A percentile compares a stretch with the other conserved stretches of the same genome.
phyloP scores from a whole-genome alignment of 805 yeast species.

The Wickerhamiella nectarea region DNA sequence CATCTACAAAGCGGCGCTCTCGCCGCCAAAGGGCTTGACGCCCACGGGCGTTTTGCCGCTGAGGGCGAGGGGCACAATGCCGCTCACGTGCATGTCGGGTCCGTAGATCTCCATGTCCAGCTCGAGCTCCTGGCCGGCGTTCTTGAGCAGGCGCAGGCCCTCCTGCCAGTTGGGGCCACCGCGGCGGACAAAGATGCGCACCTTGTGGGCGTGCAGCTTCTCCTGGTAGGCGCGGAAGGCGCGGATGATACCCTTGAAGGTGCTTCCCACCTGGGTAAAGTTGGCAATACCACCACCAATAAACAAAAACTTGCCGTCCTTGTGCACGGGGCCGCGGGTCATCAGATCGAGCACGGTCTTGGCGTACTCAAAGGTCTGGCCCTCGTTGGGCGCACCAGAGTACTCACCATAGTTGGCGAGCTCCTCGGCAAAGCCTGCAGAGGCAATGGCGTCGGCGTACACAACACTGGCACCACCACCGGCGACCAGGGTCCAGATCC shows the following conservation, averaged over 20 bases:
- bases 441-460: constrained; percentile 36
- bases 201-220: constrained; percentile 29
- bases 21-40: constrained; percentile 29
- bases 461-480: constrained; percentile 38
- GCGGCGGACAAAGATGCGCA: constrained; percentile 32
- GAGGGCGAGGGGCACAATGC: constrained; percentile 34
- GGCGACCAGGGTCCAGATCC: constrained; percentile 36
- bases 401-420: constrained; percentile 37
- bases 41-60: constrained; percentile 30
- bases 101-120: constrained; percentile 36
- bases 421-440: constrained; percentile 33
- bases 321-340: constrained; percentile 30
- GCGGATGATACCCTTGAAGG: constrained; percentile 37
- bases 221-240: constrained; percentile 32
- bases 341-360: constrained; percentile 34
- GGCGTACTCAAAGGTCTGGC: constrained; percentile 35
- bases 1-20: constrained; percentile 14
- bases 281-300: constrained; percentile 38
- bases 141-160: constrained; percentile 32
- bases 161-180: constrained; percentile 40
- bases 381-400: constrained; percentile 37
- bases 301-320: constrained; percentile 33
- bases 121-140: constrained; percentile 33
- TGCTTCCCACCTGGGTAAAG: constrained; percentile 36
- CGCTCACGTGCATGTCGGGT: constrained; percentile 39